A percentile compares a stretch with the other conserved stretches of the same genome.
Conservation (phyloP, 2,329 filamentous ascomycete species). For the Trichoderma sp. region DNA sequence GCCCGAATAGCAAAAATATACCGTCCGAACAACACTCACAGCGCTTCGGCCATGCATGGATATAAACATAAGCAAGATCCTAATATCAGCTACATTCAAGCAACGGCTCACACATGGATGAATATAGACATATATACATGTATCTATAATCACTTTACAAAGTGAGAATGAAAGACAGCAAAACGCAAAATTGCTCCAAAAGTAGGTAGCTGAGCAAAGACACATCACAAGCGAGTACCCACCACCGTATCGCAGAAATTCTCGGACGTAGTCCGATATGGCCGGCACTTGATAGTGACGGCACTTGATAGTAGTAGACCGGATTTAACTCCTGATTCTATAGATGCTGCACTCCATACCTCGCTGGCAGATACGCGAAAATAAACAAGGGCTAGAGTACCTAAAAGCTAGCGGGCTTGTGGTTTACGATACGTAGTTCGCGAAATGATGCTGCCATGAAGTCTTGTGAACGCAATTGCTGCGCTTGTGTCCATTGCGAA, state of each 20-base stretch:
- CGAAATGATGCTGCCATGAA: not conserved
- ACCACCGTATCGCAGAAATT: not conserved
- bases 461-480: not conserved
- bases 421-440: not conserved
- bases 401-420: not conserved
- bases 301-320: not conserved
- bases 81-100: too few species aligned
- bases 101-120: too few species aligned
- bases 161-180: not conserved
- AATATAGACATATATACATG: not conserved
- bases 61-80: too few species aligned
- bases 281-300: not conserved
- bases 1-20: not conserved
- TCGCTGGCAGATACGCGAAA: not conserved
- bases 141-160: not conserved
- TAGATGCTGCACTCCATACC: not conserved
- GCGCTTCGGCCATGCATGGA: too few species aligned
- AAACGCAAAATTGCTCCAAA: not conserved
- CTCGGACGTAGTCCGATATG: not conserved
- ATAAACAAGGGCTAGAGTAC: not conserved
- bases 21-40: not conserved
- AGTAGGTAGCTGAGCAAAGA: not conserved
- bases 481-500: too few species aligned
- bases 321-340: not conserved
- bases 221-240: not conserved